Percentiles rank a stretch among this genome's conserved stretches.
phyloP scores from a whole-genome alignment of 345 rosid species.

The Salix koriyanagi region DNA sequence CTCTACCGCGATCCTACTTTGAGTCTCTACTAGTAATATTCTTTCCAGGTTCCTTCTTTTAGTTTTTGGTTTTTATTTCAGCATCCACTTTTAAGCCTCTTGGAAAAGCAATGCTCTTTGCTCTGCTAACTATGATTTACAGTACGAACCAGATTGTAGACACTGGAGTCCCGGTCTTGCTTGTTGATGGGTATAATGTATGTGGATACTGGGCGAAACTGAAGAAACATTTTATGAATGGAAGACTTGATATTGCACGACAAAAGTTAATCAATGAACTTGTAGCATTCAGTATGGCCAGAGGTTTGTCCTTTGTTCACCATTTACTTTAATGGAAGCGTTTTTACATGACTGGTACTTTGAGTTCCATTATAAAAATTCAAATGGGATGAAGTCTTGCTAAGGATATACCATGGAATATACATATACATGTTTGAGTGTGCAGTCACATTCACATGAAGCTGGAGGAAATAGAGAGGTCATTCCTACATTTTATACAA shows the following conservation, averaged over 20 bases:
- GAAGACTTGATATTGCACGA: slow-evolving; percentile 82
- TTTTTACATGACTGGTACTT: background rate
- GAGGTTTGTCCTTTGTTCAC: slow-evolving; percentile 44
- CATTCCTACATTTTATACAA: too few species aligned
- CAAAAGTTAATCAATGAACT: slow-evolving; percentile 81
- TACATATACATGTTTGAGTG: too few species aligned
- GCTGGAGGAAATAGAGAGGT: too few species aligned
- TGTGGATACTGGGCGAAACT: slow-evolving; percentile 92
- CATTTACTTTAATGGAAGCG: background rate
- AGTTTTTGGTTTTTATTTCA: background rate
- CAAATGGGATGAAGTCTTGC: too few species aligned
- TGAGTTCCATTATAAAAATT: too few species aligned
- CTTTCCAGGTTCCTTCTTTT: slow-evolving; percentile 19
- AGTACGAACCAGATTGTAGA: slow-evolving; percentile 72
- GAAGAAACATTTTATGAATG: slow-evolving; percentile 80
- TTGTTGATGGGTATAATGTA: slow-evolving; percentile 94
- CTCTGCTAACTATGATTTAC: slow-evolving; percentile 38
- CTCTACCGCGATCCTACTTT: slow-evolving; percentile 67
- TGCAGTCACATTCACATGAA: too few species aligned
- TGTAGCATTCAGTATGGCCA: slow-evolving; percentile 55
- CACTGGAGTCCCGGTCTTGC: slow-evolving; percentile 78
- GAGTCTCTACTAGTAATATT: slow-evolving; percentile 72
- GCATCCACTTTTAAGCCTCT: slow-evolving; percentile 7
- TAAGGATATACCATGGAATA: too few species aligned
- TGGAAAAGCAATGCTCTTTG: slow-evolving; percentile 4